Base-by-base conservation (phyloP, 2,329 filamentous ascomycete genomes). In the Balansia obtecta region DNA sequence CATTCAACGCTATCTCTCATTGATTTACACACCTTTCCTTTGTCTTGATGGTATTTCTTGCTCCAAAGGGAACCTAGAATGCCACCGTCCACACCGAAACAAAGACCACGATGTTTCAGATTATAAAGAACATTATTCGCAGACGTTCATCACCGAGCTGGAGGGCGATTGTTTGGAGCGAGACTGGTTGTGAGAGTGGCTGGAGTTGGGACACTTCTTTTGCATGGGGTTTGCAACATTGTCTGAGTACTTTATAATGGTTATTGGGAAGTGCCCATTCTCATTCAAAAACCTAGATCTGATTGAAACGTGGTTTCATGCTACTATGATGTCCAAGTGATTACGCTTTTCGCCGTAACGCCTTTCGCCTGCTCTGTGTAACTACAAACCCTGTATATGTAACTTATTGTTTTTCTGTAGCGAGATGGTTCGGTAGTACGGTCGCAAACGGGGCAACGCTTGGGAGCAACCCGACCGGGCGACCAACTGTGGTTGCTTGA, bases 231-330 rank as follows among this genome's bases (percentile, higher is more conserved):
- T 42, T 37, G 42, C 46, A 52, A 34, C 3, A 44, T 30, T 48
- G 46, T 37, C 41, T n/a, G 34, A 52, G n/a, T 52, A 46, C 33
- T 38, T 44, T 49, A 37, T 43, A 43, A 52, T 34, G 55, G 53
- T 56, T 56, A 58, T 58, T 65, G 64, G 62, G 64, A 57, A 62
- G 60, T 61, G 59, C 56, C 53, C 49, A 57, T 59, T 54, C 57
- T 56, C 57, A 61, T 62, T 61, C 54, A 62, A 64, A 62, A 58
- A 30, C 50, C 55, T 65, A 65, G 63, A 65, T 63, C 54, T 63
- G 57, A 59, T 58, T 62, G 52, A 60, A 55, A 47, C 47, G 46
- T 53, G 42, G 46, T 49, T 46, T 33, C 46, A 46, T 47, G 38
- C 27, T 48, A 50, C 30, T 48, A 43, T 44, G 37, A 45, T 52